Conservation (phyloP, 2,329 filamentous ascomycete genomes). For the Plenodomus tracheiphilus region DNA sequence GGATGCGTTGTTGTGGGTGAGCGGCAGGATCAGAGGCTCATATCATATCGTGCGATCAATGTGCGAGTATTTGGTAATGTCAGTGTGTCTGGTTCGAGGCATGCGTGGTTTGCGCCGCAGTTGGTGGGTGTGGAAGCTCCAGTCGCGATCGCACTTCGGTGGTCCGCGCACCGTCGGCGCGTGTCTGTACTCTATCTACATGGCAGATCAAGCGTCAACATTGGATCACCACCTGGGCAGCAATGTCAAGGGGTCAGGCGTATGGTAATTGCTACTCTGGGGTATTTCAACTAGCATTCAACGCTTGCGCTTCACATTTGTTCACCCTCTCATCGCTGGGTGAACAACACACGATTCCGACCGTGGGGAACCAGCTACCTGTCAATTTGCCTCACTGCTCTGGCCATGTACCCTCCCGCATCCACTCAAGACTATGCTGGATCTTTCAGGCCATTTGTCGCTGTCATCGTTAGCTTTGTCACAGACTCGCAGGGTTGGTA, state of each 20-base stretch:
- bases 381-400: too few relatives aligned
- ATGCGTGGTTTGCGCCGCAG: constrained; percentile 18
- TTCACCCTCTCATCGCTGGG: too few relatives aligned
- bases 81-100: constrained; percentile 16
- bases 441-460: constrained; percentile 81
- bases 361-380: too few relatives aligned
- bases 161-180: constrained; percentile 30
- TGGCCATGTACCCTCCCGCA: too few relatives aligned
- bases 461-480: constrained; percentile 49
- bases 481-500: background rate
- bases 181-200: constrained; percentile 1
- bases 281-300: too few relatives aligned
- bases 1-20: constrained; percentile 6
- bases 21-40: constrained; percentile 16
- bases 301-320: too few relatives aligned
- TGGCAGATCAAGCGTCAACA: too few relatives aligned
- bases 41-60: constrained; percentile 26
- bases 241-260: too few relatives aligned
- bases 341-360: too few relatives aligned
- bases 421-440: constrained; percentile 70
- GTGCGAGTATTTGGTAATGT: background rate
- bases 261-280: too few relatives aligned
- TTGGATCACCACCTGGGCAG: too few relatives aligned
- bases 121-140: constrained; percentile 15
- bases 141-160: constrained; percentile 13